Evolutionary conservation across 2,329 filamentous ascomycete genomes (phyloP), one percentile per base, ranked within the genome.

Genomic region (Ceratocystis colombiana): DNA sequence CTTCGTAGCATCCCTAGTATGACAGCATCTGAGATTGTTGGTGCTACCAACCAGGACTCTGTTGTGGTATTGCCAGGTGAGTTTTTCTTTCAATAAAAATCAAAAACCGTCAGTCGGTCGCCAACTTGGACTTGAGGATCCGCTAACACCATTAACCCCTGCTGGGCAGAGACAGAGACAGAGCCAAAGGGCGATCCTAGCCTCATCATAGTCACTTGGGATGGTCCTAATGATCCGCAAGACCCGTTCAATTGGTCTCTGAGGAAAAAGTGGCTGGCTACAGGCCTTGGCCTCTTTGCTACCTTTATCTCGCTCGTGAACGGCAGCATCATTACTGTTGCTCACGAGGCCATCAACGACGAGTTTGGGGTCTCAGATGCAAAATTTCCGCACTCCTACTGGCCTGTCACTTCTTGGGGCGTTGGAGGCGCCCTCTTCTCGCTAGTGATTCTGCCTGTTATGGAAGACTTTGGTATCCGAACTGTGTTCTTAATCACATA

Each of bases 231-330:
- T 68, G 86, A 88, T 70, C 79, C 79, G 15, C 78, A 81, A 12
- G 86, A 90, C 70, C 88, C 88, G 0, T 79, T 81, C 68, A 88
- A 89, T 71, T 91, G 88, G 88, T 75, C 82, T 0, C 72, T 85
- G 61, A 77, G 75, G 71, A 76, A 75, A 69, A 76, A 76, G 61
- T 72, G 71, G 50, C 64, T 73, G 30, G 74, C 73, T 8, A 73
- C 76, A n/a, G 72, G 70, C 2, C 70, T 73, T 10, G 66, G 73
- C 75, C 41, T 73, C 68, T 73, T 73, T 59, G 71, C 73, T 50
- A 74, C 74, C 53, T 74, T 72, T 33, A 50, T 69, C n/a, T 67
- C 64, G 17, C 57, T 66, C 45, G 55, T 64, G 61, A 68, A 69
- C 55, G 48, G 66, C 65, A 61, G 64, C 50, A 62, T 68, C 66